Conservation (phyloP, 306 rosid genomes). For the Sicyos edulis region DNA sequence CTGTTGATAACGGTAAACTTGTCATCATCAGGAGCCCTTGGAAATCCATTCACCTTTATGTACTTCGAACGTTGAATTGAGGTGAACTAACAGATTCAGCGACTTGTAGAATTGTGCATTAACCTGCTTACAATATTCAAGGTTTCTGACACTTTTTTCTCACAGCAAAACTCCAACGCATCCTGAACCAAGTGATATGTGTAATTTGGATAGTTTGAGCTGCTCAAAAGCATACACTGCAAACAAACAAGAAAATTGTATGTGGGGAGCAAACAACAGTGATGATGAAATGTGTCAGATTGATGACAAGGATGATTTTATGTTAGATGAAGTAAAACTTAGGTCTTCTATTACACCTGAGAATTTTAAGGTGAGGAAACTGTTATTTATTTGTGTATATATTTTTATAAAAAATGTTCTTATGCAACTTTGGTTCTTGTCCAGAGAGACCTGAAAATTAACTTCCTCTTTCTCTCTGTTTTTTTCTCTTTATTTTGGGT, state of each 20-base stretch:
- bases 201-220: slow-evolving; percentile 49
- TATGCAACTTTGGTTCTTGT: slow-evolving; percentile 16
- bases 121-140: slow-evolving; percentile 14
- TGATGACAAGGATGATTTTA: slow-evolving; percentile 56
- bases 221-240: slow-evolving; percentile 40
- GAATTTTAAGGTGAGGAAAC: slow-evolving; percentile 50
- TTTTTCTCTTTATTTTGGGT: not conserved
- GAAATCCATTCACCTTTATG: slow-evolving; percentile 39
- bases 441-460: slow-evolving; percentile 17
- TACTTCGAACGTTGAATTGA: slow-evolving; percentile 18
- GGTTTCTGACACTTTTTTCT: slow-evolving; percentile 23
- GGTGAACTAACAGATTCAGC: not conserved
- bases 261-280: slow-evolving; percentile 51
- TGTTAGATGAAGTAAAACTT: slow-evolving; percentile 34
- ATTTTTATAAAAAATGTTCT: not conserved
- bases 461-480: not conserved
- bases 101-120: slow-evolving; percentile 25
- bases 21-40: slow-evolving; percentile 45
- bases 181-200: slow-evolving; percentile 37
- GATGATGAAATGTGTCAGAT: slow-evolving; percentile 81
- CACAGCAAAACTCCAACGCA: slow-evolving; percentile 38
- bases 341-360: slow-evolving; percentile 42
- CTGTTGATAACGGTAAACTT: slow-evolving; percentile 20
- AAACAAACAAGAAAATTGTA: slow-evolving; percentile 36
- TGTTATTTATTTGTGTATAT: not conserved